phyloP scores from a whole-genome alignment of 2,329 filamentous ascomycete genomes.

The Talaromyces marneffei region DNA sequence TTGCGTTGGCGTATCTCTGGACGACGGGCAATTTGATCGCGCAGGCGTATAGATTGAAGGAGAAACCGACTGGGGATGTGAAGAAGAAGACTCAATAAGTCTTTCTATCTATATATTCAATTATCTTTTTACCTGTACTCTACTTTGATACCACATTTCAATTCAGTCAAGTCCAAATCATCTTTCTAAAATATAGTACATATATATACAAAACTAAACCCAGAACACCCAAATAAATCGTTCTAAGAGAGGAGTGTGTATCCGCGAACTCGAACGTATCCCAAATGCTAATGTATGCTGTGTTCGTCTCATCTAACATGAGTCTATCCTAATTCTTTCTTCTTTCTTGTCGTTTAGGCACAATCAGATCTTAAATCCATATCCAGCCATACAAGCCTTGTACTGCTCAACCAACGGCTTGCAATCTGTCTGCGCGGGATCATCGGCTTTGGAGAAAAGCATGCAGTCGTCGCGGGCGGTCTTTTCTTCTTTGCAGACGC shows the following conservation, averaged over 20 bases:
- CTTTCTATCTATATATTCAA: conserved; percentile 13
- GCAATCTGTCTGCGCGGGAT: conserved; percentile 74
- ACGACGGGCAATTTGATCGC: conserved; percentile 62
- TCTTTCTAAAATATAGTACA: conserved; percentile 1
- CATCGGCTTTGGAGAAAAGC: conserved; percentile 83
- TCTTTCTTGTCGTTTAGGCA: not conserved
- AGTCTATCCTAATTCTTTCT: not conserved
- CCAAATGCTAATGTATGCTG: conserved; percentile 2
- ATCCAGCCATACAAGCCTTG: conserved; percentile 85
- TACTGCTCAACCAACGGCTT: conserved; percentile 77
- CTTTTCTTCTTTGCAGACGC: conserved; percentile 96
- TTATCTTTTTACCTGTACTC: conserved; percentile 8
- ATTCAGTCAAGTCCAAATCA: not conserved
- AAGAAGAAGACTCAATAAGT: conserved; percentile 31
- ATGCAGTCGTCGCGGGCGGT: conserved; percentile 92
- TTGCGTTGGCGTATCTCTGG: conserved; percentile 85
- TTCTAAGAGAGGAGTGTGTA: conserved; percentile 7
- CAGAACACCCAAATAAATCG: not conserved
- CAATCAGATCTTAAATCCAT: conserved; percentile 65
- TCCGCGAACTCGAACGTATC: not conserved
- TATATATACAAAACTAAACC: not conserved
- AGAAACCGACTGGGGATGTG: conserved; percentile 22
- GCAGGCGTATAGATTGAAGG: conserved; percentile 26
- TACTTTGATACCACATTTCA: not conserved
- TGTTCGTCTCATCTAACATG: not conserved